Conservation (phyloP, 768 basidiomycete species). For the Auricularia sp. region DNA sequence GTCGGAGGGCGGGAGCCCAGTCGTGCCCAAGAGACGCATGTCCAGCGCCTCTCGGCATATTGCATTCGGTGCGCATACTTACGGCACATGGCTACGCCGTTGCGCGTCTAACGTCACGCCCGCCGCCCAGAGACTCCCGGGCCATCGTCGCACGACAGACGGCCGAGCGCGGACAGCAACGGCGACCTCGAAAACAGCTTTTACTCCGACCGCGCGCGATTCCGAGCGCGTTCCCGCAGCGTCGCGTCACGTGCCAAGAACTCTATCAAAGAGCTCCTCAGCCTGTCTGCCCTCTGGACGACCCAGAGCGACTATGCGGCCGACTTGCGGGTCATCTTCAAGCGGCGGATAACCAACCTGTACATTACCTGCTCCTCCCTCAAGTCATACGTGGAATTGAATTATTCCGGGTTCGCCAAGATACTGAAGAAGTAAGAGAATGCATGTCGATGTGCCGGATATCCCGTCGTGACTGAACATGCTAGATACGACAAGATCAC, state of each 20-base stretch:
- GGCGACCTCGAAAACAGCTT: neutral
- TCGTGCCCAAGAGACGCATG: neutral
- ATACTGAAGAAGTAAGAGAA: constrained; percentile 79
- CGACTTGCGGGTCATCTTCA: constrained; percentile 77
- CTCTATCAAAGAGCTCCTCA: neutral
- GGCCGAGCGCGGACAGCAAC: neutral
- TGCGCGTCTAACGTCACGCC: neutral
- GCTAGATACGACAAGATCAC: constrained; percentile 92
- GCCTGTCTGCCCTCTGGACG: constrained; percentile 49
- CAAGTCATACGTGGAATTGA: constrained; percentile 81
- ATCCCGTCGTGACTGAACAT: constrained; percentile 1
- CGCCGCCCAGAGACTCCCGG: neutral
- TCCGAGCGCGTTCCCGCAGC: neutral
- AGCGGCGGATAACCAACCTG: constrained; percentile 74
- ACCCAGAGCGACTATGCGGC: constrained; percentile 69
- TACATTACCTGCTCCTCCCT: constrained; percentile 71
- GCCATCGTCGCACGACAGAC: neutral
- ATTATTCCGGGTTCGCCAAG: constrained; percentile 89
- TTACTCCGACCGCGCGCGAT: neutral
- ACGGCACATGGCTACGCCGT: neutral
- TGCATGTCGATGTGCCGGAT: neutral
- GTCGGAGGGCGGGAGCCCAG: neutral
- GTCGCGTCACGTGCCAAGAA: neutral
- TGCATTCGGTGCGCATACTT: neutral
- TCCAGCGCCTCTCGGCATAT: neutral